Percentiles rank a stretch among this genome's conserved stretches.
phyloP scores from a whole-genome alignment of 371 early-diverging fungal genomes.

The Vairimorpha necatrix region DNA sequence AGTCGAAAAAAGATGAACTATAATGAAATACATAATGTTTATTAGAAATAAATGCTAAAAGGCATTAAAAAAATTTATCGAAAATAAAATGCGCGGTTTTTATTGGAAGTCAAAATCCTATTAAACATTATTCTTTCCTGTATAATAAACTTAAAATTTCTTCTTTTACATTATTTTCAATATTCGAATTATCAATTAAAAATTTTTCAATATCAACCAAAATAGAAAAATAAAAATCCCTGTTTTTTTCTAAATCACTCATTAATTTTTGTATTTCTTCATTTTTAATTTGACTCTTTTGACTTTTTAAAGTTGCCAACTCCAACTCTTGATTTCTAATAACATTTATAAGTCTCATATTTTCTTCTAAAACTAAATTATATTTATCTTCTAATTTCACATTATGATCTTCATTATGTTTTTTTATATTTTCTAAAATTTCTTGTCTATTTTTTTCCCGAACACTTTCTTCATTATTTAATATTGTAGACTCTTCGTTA shows the following conservation, averaged over 20 bases:
- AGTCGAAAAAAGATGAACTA: too few relatives aligned
- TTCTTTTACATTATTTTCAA: constrained; percentile 16
- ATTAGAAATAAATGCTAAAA: too few relatives aligned
- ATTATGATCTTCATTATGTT: background rate
- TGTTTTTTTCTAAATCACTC: constrained; percentile 42
- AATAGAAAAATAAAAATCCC: constrained; percentile 51
- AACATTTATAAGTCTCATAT: background rate
- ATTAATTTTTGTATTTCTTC: constrained; percentile 25
- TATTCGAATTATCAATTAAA: constrained; percentile 1
- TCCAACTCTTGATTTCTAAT: background rate
- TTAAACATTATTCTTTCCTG: constrained; percentile 14
- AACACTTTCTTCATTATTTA: background rate
- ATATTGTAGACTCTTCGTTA: background rate
- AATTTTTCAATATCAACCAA: constrained; percentile 44
- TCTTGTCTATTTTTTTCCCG: constrained; percentile 1
- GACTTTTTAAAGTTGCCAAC: background rate
- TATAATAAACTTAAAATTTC: constrained; percentile 39
- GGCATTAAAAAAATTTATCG: too few relatives aligned
- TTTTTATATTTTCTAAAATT: background rate
- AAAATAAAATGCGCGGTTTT: too few relatives aligned
- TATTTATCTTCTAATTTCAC: background rate
- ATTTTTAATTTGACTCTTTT: background rate
- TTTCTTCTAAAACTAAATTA: background rate
- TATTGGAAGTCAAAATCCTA: too few relatives aligned
- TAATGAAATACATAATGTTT: too few relatives aligned